Evolutionary conservation across 768 basidiomycete genomes (phyloP), one percentile per base, ranked within the genome.

Genomic region (Leccinum rimulosum): DNA sequence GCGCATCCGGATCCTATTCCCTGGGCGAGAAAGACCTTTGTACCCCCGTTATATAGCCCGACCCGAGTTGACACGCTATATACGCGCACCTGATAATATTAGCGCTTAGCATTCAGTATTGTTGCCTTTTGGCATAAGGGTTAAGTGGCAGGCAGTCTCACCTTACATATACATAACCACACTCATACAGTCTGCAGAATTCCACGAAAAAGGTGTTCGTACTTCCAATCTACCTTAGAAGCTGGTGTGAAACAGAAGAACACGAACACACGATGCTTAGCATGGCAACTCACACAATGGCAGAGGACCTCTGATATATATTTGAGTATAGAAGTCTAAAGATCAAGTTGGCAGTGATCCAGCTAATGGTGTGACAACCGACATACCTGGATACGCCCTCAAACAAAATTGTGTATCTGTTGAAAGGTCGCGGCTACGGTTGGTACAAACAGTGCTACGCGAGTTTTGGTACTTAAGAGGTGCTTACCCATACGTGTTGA

Each of bases 1-100:
- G 80, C 79, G 10, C 83, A 71, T 8, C 84, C 82, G 15, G 76
- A 68, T 0, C 73, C 79, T 25, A 84, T 62, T 0, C 84, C 84
- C 63, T 83, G 81, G 1, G 76, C 69, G 8, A 84, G 72, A 61
- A 85, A 83, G 36, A 84, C 70, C 79, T 82, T 61, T 52, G 6
- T 2, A n/a, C 5, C 35, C 2, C 6, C 12, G 36, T 70, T 30
- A 55, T 38, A 28, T 10, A 15, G 35, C 27, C 3, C 28, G 31
- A n/a, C 7, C 11, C 19, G 31, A 22, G 11, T 3, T 14, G 2
- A 12, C 2, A 15, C 2, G 17, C 12, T 31, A 1, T 36, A 19
- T 36, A 19, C 60, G 52, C 66, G n/a, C 12, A 77, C 78, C 69
- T 80, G 80, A 53, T 79, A 80, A 60, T 73, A 66, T 4, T 74